phyloP scores from a whole-genome alignment of 2,329 filamentous ascomycete species.

The Alternaria panax region DNA sequence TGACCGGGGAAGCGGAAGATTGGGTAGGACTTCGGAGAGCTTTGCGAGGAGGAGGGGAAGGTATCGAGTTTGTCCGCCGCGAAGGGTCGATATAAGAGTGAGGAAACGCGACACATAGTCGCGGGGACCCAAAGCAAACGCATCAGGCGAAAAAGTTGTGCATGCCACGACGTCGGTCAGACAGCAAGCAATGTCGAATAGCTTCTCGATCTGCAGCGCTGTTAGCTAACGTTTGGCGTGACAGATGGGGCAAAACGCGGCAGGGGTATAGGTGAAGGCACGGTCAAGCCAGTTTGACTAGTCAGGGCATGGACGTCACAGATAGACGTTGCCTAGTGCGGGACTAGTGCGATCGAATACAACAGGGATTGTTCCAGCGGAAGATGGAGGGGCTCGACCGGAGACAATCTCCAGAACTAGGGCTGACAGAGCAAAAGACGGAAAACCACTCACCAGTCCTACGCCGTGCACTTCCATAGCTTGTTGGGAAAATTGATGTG shows the following conservation, averaged over 20 bases:
- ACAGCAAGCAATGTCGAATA: slow-evolving; percentile 77
- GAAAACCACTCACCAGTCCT: slow-evolving; percentile 66
- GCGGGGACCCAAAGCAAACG: slow-evolving; percentile 66
- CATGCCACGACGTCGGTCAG: slow-evolving; percentile 76
- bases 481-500: slow-evolving; percentile 73
- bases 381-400: slow-evolving; percentile 26
- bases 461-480: slow-evolving; percentile 78
- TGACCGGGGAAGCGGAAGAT: slow-evolving; percentile 47
- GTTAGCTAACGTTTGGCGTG: slow-evolving; percentile 35
- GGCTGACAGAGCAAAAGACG: slow-evolving; percentile 20
- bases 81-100: slow-evolving; percentile 71
- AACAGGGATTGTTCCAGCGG: slow-evolving; percentile 31
- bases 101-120: slow-evolving; percentile 75
- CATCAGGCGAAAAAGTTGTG: slow-evolving; percentile 61
- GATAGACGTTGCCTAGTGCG: slow-evolving; percentile 39
- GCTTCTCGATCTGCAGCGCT: slow-evolving; percentile 71
- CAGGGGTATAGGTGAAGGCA: slow-evolving; percentile 24
- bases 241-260: slow-evolving; percentile 26
- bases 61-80: slow-evolving; percentile 78
- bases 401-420: slow-evolving; percentile 19
- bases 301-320: slow-evolving; percentile 34
- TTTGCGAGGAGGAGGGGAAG: slow-evolving; percentile 79
- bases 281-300: slow-evolving; percentile 22
- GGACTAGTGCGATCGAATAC: slow-evolving; percentile 29
- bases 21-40: slow-evolving; percentile 73